A percentile compares a stretch with the other conserved stretches of the same genome.
Evolutionary conservation across 352 stramenopile genomes (phyloP).

Genomic region (Pythium aristosporum): DNA sequence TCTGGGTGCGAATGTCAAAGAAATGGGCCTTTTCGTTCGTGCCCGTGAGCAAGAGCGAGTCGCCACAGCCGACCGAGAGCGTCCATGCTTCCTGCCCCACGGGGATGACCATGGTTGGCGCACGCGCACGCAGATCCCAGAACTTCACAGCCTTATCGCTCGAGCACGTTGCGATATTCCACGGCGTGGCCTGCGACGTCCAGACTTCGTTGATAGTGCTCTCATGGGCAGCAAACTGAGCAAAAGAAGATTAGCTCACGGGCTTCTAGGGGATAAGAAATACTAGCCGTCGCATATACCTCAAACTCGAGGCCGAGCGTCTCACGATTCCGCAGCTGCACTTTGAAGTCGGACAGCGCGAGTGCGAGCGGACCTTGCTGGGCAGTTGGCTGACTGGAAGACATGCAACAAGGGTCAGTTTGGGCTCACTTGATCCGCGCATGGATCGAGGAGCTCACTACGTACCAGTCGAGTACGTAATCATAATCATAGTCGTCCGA

Average conservation of each 20-base stretch:
- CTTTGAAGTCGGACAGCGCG: conserved; percentile 60
- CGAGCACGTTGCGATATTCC: conserved; percentile 77
- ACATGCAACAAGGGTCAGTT: neutral
- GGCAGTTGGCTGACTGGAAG: conserved; percentile 58
- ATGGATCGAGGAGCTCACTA: neutral
- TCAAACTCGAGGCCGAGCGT: conserved; percentile 63
- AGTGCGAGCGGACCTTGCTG: conserved; percentile 56
- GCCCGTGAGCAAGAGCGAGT: conserved; percentile 72
- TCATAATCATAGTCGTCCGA: conserved; percentile 82
- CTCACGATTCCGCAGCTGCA: conserved; percentile 73
- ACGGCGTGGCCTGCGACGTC: conserved; percentile 59
- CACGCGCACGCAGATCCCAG: conserved; percentile 68
- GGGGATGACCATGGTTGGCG: conserved; percentile 60
- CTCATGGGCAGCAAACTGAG: conserved; percentile 69
- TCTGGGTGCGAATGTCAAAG: conserved; percentile 71
- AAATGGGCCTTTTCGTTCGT: conserved; percentile 82
- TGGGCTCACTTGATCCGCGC: neutral
- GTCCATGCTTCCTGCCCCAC: conserved; percentile 80
- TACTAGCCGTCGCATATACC: conserved; percentile 21
- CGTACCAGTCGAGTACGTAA: conserved; percentile 78
- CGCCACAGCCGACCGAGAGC: conserved; percentile 65
- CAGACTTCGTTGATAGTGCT: conserved; percentile 83
- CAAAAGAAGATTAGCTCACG: conserved; percentile 3
- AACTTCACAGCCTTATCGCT: conserved; percentile 86
- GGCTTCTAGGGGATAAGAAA: neutral